These are phyloP conservation scores for Linnemannia exigua DNA, from an alignment of 192 early-diverging fungal genomes.

Conservation along the genomic window DNA sequence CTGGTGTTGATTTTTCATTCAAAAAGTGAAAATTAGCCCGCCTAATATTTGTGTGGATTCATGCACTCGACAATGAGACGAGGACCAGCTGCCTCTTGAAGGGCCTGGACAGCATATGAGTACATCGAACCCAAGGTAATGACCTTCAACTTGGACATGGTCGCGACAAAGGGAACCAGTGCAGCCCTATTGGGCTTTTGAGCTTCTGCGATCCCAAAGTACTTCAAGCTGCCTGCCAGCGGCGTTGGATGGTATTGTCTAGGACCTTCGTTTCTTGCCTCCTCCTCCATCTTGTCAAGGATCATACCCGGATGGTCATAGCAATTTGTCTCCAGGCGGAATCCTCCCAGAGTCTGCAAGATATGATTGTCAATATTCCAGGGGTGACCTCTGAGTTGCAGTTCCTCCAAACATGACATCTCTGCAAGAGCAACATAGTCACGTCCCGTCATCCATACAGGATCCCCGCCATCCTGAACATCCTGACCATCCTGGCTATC, in stretches of 20 bases:
- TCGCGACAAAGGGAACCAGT: slow-evolving; percentile 14
- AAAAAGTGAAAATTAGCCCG: too few relatives aligned
- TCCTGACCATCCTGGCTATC: neutral
- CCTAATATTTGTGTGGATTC: neutral
- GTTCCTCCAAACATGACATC: slow-evolving; percentile 23
- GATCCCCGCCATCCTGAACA: slow-evolving; percentile 2
- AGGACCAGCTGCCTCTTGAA: slow-evolving; percentile 20
- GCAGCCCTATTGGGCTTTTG: neutral
- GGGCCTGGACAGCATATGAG: neutral
- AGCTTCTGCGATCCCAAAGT: slow-evolving; percentile 15
- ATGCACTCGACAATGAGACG: slow-evolving; percentile 20
- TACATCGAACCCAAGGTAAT: slow-evolving; percentile 23
- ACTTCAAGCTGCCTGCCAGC: slow-evolving; percentile 1
- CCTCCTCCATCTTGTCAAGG: neutral
- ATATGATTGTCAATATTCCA: slow-evolving; percentile 31
- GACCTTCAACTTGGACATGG: slow-evolving; percentile 20
- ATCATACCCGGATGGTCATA: neutral
- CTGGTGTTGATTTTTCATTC: too few relatives aligned
- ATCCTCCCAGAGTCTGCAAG: slow-evolving; percentile 3
- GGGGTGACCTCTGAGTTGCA: slow-evolving; percentile 17
- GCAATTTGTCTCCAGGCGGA: neutral
- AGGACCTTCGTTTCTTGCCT: neutral
- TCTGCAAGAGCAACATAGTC: slow-evolving; percentile 19
- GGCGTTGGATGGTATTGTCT: neutral
- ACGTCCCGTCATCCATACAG: neutral